Percentiles rank a stretch among this genome's conserved stretches.
phyloP scores from a whole-genome alignment of 345 rosid genomes.

The Euphorbia peplus region DNA sequence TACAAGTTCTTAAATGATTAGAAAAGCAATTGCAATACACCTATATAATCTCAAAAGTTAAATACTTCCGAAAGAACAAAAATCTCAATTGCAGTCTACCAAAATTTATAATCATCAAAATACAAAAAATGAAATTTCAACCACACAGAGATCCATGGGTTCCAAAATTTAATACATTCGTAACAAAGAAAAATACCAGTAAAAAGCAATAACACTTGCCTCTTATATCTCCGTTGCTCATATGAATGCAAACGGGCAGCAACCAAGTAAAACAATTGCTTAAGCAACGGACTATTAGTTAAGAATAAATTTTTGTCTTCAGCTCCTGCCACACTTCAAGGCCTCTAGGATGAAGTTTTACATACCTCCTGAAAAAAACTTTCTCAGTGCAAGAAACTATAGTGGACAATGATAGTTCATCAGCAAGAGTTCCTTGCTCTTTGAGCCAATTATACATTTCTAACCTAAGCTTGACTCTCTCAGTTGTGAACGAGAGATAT shows the following conservation, averaged over 20 bases:
- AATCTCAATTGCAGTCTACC: no score
- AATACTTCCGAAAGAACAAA: no score
- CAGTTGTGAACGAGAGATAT: slow-evolving; percentile 41
- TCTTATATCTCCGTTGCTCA: no score
- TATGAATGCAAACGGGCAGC: background rate
- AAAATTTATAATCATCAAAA: no score
- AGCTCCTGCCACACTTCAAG: slow-evolving; percentile 53
- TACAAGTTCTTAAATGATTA: no score
- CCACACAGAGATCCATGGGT: no score
- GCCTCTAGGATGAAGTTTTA: slow-evolving; percentile 57
- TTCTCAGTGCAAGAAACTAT: slow-evolving; percentile 42
- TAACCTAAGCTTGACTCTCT: slow-evolving; percentile 50
- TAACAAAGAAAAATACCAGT: no score
- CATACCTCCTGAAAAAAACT: slow-evolving; percentile 36
- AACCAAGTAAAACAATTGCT: background rate
- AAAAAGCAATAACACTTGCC: no score
- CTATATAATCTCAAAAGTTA: no score
- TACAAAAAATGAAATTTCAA: no score
- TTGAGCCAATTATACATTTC: slow-evolving; percentile 71
- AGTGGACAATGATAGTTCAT: slow-evolving; percentile 42
- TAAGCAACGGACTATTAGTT: background rate
- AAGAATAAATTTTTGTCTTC: slow-evolving; percentile 37
- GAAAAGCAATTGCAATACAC: no score
- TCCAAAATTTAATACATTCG: no score
- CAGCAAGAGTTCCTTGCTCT: slow-evolving; percentile 40